Conservation (phyloP, 331 rosid species). For the Rosa hybrid region DNA sequence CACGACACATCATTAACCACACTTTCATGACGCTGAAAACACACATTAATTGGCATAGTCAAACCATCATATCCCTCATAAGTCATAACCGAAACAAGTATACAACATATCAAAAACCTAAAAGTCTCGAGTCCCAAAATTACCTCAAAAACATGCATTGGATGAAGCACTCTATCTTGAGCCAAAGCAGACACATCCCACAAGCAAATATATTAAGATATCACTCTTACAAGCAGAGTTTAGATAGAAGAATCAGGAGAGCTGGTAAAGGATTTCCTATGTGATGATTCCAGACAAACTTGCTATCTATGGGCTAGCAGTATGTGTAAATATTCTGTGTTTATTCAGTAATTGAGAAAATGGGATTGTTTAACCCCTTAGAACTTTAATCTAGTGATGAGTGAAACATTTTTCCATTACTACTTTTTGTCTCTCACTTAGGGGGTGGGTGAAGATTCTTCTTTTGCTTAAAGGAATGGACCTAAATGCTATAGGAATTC, state of each 20-base stretch:
- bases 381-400: background rate
- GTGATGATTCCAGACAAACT: background rate
- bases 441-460: background rate
- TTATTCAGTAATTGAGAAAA: background rate
- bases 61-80: background rate
- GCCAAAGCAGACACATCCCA: slow-evolving; percentile 42
- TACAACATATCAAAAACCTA: background rate
- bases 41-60: slow-evolving; percentile 10
- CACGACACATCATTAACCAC: slow-evolving; percentile 84
- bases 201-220: background rate
- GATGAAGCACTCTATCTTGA: slow-evolving; percentile 58
- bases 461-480: slow-evolving; percentile 2
- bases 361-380: background rate
- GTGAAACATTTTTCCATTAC: background rate
- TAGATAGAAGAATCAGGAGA: background rate
- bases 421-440: background rate
- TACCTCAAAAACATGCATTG: slow-evolving; percentile 75
- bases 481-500: slow-evolving; percentile 6
- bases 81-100: background rate
- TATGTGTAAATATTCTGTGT: background rate
- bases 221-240: background rate
- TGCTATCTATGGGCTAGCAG: background rate
- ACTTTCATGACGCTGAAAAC: slow-evolving; percentile 58
- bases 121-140: slow-evolving; percentile 4
- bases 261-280: background rate